phyloP scores from a whole-genome alignment of 2,329 filamentous ascomycete species.

The Penicillium sp. region DNA sequence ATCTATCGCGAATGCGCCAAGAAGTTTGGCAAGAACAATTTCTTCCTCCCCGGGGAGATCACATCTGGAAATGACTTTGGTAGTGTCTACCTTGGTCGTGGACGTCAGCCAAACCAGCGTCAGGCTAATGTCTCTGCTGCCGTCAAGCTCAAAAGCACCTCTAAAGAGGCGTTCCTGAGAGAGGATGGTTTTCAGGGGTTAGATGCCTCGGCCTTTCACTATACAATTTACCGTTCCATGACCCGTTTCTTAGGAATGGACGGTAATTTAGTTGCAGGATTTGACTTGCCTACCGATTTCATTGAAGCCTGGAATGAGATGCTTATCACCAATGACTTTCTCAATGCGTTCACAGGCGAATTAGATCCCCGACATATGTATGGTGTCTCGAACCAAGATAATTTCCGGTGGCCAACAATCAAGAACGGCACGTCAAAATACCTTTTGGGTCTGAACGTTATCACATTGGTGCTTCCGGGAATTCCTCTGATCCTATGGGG shows the following conservation, averaged over 20 bases:
- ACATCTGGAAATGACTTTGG: conserved; percentile 63
- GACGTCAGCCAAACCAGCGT: conserved; percentile 57
- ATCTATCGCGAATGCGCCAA: conserved; percentile 59
- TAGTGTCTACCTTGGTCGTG: conserved; percentile 62
- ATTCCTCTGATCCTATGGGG: conserved; percentile 63
- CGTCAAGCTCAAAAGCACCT: conserved; percentile 49
- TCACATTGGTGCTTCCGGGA: conserved; percentile 61
- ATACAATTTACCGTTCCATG: conserved; percentile 61
- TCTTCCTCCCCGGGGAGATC: conserved; percentile 65
- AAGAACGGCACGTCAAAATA: conserved; percentile 58
- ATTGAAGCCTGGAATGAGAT: conserved; percentile 58
- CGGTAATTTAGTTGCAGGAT: conserved; percentile 55
- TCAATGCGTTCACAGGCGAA: conserved; percentile 60
- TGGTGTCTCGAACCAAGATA: conserved; percentile 65
- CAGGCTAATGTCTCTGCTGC: conserved; percentile 52
- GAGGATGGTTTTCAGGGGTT: conserved; percentile 54
- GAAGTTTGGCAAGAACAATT: conserved; percentile 60
- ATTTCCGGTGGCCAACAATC: conserved; percentile 64
- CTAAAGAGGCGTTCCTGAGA: conserved; percentile 53
- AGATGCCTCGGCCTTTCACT: conserved; percentile 63
- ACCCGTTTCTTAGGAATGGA: conserved; percentile 63
- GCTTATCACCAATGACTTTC: conserved; percentile 59
- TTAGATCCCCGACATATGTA: conserved; percentile 67
- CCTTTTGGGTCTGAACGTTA: conserved; percentile 59
- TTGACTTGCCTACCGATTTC: conserved; percentile 57